These are phyloP conservation scores for Adansonia madagascariensis DNA, from an alignment of 441 rosid species.

Conservation along the genomic window DNA sequence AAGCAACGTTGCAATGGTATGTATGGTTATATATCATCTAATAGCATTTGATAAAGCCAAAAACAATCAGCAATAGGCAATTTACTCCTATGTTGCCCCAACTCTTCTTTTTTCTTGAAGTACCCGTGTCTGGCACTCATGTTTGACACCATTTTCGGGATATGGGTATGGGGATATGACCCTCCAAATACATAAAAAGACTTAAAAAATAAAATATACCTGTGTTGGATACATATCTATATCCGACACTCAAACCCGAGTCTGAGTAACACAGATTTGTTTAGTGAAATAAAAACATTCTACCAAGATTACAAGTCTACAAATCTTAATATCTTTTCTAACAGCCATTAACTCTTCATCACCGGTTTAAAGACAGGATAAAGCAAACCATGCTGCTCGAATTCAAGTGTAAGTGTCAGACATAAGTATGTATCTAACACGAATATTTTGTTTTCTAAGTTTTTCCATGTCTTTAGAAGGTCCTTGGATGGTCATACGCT, in stretches of 20 bases:
- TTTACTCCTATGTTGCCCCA: no score
- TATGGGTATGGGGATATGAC: no score
- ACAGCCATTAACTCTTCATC: not conserved
- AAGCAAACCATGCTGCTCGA: not conserved
- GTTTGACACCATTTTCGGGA: no score
- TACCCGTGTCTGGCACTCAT: no score
- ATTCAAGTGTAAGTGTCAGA: not conserved
- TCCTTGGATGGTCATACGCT: not conserved
- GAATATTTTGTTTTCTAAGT: not conserved
- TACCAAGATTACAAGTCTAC: not conserved
- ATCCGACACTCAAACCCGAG: no score
- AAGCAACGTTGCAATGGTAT: not conserved
- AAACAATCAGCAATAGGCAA: not conserved
- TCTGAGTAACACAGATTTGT: no score
- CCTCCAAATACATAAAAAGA: no score
- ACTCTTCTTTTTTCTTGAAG: no score
- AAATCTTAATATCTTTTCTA: not conserved
- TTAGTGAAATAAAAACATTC: constrained; percentile 1
- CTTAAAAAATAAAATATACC: no score
- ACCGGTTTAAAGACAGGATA: not conserved
- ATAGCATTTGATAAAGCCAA: not conserved
- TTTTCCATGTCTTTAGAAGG: not conserved
- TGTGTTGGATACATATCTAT: no score
- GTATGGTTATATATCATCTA: not conserved
- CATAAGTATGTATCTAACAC: not conserved